Conservation (phyloP, 306 rosid species). For the Potentilla sterilis region DNA sequence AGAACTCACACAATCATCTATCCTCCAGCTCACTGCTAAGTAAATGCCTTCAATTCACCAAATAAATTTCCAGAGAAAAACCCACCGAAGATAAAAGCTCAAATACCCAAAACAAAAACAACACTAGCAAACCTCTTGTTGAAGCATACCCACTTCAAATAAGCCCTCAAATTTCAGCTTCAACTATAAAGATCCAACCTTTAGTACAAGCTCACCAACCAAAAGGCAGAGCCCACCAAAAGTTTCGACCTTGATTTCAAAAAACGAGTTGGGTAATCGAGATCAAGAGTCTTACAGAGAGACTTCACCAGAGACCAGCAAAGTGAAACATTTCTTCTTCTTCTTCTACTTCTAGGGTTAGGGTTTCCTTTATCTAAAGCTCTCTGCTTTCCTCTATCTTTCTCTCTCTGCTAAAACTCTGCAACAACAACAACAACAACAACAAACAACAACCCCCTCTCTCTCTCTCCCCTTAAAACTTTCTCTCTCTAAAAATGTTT, state of each 20-base stretch:
- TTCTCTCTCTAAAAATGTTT: slow-evolving; percentile 29
- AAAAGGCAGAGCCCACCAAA: neutral
- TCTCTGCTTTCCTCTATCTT: neutral
- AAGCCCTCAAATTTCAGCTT: slow-evolving; percentile 19
- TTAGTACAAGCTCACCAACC: neutral
- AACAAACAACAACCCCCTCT: neutral
- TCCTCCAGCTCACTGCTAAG: slow-evolving; percentile 1
- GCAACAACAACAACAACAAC: slow-evolving; percentile 27
- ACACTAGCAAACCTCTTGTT: slow-evolving; percentile 1
- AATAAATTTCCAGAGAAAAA: slow-evolving; percentile 6
- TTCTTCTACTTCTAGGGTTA: slow-evolving; percentile 28
- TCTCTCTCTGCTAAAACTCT: slow-evolving; percentile 24
- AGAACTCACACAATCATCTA: slow-evolving; percentile 15
- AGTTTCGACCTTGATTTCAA: slow-evolving; percentile 12
- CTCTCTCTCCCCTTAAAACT: neutral
- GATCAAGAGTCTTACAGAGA: slow-evolving; percentile 9
- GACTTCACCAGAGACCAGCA: neutral
- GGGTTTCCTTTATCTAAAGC: slow-evolving; percentile 22
- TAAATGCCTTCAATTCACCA: slow-evolving; percentile 21
- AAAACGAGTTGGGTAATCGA: neutral
- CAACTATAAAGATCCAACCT: slow-evolving; percentile 16
- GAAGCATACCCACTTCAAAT: slow-evolving; percentile 11
- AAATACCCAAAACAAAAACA: slow-evolving; percentile 8
- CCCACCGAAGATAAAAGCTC: neutral
- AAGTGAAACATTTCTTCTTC: slow-evolving; percentile 10